Percentiles rank a stretch among this genome's conserved stretches.
Evolutionary conservation across 2,329 filamentous ascomycete species (phyloP).

Genomic region (Aspergillus brasiliensis): DNA sequence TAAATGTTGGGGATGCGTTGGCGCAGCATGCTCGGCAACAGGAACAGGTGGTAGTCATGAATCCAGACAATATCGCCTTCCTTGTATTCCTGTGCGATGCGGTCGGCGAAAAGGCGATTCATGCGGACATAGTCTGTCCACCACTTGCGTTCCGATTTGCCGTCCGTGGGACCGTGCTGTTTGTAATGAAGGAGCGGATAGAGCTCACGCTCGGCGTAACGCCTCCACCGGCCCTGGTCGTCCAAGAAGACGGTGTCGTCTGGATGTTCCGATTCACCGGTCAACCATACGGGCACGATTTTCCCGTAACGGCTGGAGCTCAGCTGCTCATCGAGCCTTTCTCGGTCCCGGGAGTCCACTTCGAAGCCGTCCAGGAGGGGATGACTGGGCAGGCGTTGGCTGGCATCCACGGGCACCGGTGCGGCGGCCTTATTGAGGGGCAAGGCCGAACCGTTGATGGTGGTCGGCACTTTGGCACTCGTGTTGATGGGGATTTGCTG

Average conservation of each 20-base stretch:
- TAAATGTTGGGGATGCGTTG: slow-evolving; percentile 86
- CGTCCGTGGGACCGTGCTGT: slow-evolving; percentile 86
- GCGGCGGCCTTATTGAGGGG: slow-evolving; percentile 75
- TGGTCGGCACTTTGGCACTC: slow-evolving; percentile 28
- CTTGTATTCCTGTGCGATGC: slow-evolving; percentile 84
- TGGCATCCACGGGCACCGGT: slow-evolving; percentile 72
- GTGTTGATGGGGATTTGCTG: slow-evolving; percentile 34
- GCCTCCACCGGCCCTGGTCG: slow-evolving; percentile 83
- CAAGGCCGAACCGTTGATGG: slow-evolving; percentile 32
- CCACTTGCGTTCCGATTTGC: slow-evolving; percentile 74
- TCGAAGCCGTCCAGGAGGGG: slow-evolving; percentile 68
- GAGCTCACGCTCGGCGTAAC: slow-evolving; percentile 87
- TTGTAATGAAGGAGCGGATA: slow-evolving; percentile 97
- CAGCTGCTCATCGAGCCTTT: slow-evolving; percentile 73
- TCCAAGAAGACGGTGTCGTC: slow-evolving; percentile 71
- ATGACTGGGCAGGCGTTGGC: slow-evolving; percentile 57
- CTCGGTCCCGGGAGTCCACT: slow-evolving; percentile 70
- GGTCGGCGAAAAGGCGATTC: slow-evolving; percentile 89
- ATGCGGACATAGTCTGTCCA: slow-evolving; percentile 93
- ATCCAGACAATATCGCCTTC: slow-evolving; percentile 90
- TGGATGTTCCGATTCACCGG: slow-evolving; percentile 71
- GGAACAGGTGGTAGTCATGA: slow-evolving; percentile 90
- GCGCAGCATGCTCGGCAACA: slow-evolving; percentile 84
- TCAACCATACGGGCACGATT: slow-evolving; percentile 86
- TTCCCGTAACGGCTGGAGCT: slow-evolving; percentile 72